Evolutionary conservation across 345 rosid species (phyloP), one percentile per base, ranked within the genome.

Genomic region (Bretschneidera sinensis): DNA sequence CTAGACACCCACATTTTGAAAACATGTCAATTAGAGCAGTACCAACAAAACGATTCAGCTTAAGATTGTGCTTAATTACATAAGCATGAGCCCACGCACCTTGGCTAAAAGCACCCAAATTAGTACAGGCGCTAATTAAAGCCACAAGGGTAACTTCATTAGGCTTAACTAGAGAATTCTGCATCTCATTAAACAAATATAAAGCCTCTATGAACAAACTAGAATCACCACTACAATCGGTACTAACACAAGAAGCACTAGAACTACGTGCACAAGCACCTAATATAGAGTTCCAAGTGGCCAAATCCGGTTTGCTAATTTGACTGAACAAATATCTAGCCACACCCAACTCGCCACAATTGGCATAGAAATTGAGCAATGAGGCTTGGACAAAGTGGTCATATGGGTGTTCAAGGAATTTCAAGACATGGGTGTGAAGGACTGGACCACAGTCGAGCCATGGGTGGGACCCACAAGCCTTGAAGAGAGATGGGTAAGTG

Each of bases 401-500:
- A 58, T 33, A 77, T 0, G 61, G 51, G 4, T 74, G 71, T 49
- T 73, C 83, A 14, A 81, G 76, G 57, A 83, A 73, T 62, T 85
- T 87, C 66, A 83, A 48, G 9, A 73, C 81, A 60, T 85, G 88
- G 71, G 78, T 51, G 51, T 85, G 91, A 57, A 88, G 84, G 57
- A 76, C 73, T 20, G 69, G 66, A 22, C 89, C 91, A 59, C 70
- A 65, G 25, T 51, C 65, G 24, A 78, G 54, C 82, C 74, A 79
- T 10, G 76, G 66, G 21, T 63, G 71, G 24, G 66, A 74, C 51
- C 74, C 77, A 56, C 81, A 80, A 20, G 85, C 84, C 73, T 83
- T 85, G 63, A 85, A 73, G 20, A 85, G 81, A 74, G 91, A 88
- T 24, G 89, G 96, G 62, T 71, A 85, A 45, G 91, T 85, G 71